phyloP scores from a whole-genome alignment of 129 eudicot genomes.

The Arctium minus region DNA sequence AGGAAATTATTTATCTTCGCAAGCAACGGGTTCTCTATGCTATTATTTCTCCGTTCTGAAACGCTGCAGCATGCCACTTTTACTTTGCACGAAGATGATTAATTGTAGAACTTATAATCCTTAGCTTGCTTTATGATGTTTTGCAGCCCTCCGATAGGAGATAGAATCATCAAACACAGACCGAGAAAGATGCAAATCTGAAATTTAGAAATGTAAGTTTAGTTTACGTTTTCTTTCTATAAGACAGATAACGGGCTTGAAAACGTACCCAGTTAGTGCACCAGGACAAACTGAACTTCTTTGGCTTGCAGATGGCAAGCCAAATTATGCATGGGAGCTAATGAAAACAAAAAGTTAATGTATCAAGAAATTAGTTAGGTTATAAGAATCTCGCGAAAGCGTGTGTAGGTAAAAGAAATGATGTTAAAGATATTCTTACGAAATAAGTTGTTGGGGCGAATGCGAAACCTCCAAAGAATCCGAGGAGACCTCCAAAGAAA shows the following conservation, averaged over 20 bases:
- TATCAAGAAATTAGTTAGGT: conserved; percentile 1
- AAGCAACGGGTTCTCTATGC: conserved; percentile 5
- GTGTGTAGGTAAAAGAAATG: background rate
- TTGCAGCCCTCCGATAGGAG: conserved; percentile 72
- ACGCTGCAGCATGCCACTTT: background rate
- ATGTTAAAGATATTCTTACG: conserved; percentile 27
- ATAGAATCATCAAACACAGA: conserved; percentile 53
- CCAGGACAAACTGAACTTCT: conserved; percentile 63
- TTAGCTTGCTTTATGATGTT: conserved; percentile 52
- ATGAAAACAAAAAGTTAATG: background rate
- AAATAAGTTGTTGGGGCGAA: conserved; percentile 73
- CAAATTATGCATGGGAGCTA: conserved; percentile 83
- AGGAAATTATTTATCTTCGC: conserved; percentile 15
- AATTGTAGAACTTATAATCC: conserved; percentile 53
- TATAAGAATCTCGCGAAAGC: background rate
- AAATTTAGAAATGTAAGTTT: conserved; percentile 7
- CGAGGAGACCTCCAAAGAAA: conserved; percentile 63
- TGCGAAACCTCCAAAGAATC: conserved; percentile 65
- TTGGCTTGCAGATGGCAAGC: conserved; percentile 70
- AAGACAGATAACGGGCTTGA: background rate
- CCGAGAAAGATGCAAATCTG: conserved; percentile 75
- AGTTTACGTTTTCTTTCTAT: background rate
- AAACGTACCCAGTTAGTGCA: conserved; percentile 56
- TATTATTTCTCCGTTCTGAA: conserved; percentile 15
- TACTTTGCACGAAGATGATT: conserved; percentile 5